phyloP scores from a whole-genome alignment of 2,329 filamentous ascomycete species.

The Diaporthe sp. region DNA sequence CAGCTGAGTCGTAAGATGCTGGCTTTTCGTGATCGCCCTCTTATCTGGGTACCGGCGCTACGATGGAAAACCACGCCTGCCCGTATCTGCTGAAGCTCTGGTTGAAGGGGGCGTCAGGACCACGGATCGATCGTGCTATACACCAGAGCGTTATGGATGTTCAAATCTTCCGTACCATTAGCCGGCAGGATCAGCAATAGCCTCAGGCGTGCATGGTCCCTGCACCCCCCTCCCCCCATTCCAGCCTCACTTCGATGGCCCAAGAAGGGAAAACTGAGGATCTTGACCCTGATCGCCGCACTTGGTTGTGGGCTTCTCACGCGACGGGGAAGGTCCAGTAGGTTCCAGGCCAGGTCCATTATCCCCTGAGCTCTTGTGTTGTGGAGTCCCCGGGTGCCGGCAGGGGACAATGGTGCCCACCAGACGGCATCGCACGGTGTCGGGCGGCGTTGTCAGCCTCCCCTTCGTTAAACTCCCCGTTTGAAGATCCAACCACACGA shows the following conservation, averaged over 20 bases:
- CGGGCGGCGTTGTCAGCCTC: constrained; percentile 24
- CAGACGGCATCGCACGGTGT: constrained; percentile 14
- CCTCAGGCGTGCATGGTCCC: constrained; percentile 9
- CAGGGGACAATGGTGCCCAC: constrained; percentile 5
- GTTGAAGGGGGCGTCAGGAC: constrained; percentile 10
- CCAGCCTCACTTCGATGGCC: constrained; percentile 14
- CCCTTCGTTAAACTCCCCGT: constrained; percentile 8
- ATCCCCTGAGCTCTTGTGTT: constrained; percentile 33
- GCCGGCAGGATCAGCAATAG: constrained; percentile 22
- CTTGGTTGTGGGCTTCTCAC: constrained; percentile 8
- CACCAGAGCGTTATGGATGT: constrained; percentile 24
- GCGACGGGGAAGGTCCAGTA: constrained; percentile 8
- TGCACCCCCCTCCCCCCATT: background rate
- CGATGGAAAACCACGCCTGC: constrained; percentile 2
- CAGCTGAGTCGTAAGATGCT: constrained; percentile 31
- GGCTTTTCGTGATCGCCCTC: constrained; percentile 23
- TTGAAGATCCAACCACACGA: constrained; percentile 16
- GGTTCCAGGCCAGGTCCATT: constrained; percentile 29
- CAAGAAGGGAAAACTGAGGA: constrained; percentile 24
- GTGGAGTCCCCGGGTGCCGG: constrained; percentile 25
- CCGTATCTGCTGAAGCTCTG: constrained; percentile 23
- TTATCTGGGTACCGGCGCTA: constrained; percentile 26
- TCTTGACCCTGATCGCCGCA: constrained; percentile 19
- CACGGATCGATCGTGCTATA: constrained; percentile 26
- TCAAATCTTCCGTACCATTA: constrained; percentile 27